Conservation (phyloP, 331 rosid genomes). For the Stylosanthes scabra region DNA sequence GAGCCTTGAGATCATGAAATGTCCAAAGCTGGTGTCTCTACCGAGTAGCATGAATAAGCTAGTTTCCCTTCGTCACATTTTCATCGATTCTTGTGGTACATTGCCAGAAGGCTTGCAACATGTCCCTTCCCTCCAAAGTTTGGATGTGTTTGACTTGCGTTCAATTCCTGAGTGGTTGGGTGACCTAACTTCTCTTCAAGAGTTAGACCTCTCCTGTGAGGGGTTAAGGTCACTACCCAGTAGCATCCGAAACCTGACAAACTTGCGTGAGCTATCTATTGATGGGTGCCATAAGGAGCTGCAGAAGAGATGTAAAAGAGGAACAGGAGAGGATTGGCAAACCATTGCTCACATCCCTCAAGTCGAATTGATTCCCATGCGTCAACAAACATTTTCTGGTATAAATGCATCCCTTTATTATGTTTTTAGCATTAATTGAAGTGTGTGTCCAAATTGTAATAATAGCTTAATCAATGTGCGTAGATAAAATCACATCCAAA, state of each 20-base stretch:
- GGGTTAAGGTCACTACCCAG: background rate
- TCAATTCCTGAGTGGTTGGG: constrained; percentile 11
- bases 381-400: too few species aligned
- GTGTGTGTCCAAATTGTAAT: too few species aligned
- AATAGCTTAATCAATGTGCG: too few species aligned
- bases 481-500: too few species aligned
- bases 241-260: background rate
- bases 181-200: background rate
- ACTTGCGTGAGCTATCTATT: background rate
- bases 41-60: background rate
- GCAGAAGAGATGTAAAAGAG: constrained; percentile 4
- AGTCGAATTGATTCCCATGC: too few species aligned
- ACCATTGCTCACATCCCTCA: background rate
- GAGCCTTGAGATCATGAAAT: too few species aligned
- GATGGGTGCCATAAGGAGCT: background rate
- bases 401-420: too few species aligned
- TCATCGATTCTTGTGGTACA: background rate
- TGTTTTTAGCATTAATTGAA: too few species aligned
- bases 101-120: background rate
- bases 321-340: constrained; percentile 22
- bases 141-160: background rate
- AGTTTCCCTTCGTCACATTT: background rate
- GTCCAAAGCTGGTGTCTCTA: background rate
- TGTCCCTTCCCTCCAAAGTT: constrained; percentile 1
- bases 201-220: accelerated